Evolutionary conservation across 306 rosid species (phyloP).

Genomic region (Trifolium repens): DNA sequence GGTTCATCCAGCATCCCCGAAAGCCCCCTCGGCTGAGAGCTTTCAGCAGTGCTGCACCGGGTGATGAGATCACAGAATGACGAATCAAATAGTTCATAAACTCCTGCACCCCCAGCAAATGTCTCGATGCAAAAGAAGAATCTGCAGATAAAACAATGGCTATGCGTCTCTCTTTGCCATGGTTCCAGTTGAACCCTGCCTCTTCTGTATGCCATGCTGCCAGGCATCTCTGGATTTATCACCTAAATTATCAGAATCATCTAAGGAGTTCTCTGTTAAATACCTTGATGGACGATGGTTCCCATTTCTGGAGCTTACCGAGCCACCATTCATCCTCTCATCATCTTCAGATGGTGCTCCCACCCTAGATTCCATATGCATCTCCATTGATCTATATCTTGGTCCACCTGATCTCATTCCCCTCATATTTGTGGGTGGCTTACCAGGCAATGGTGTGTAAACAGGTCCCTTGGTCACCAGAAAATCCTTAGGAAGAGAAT

Average conservation of each 20-base stretch:
- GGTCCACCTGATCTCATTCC: slow-evolving; percentile 73
- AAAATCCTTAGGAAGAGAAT: slow-evolving; percentile 89
- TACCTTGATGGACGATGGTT: slow-evolving; percentile 61
- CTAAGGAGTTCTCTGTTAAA: slow-evolving; percentile 67
- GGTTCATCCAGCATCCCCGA: slow-evolving; percentile 41
- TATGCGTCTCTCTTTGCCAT: slow-evolving; percentile 75
- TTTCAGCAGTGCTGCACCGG: slow-evolving; percentile 15
- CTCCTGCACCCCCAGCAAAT: slow-evolving; percentile 25
- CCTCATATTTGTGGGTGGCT: slow-evolving; percentile 67
- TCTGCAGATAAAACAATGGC: slow-evolving; percentile 41
- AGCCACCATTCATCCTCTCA: slow-evolving; percentile 58
- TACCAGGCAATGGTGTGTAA: slow-evolving; percentile 66
- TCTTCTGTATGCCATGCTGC: slow-evolving; percentile 82
- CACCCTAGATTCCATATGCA: slow-evolving; percentile 73
- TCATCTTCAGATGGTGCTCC: slow-evolving; percentile 86
- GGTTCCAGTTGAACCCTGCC: slow-evolving; percentile 68
- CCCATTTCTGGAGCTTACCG: slow-evolving; percentile 64
- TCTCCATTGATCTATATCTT: slow-evolving; percentile 79
- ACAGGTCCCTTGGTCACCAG: slow-evolving; percentile 61
- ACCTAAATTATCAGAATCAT: slow-evolving; percentile 64
- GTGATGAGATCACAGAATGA: slow-evolving; percentile 38
- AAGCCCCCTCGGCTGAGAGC: slow-evolving; percentile 35
- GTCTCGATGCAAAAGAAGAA: slow-evolving; percentile 40
- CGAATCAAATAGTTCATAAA: slow-evolving; percentile 31
- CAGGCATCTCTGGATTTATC: slow-evolving; percentile 76